phyloP scores from a whole-genome alignment of 179 eudicot genomes.

The Beta macrorhiza region DNA sequence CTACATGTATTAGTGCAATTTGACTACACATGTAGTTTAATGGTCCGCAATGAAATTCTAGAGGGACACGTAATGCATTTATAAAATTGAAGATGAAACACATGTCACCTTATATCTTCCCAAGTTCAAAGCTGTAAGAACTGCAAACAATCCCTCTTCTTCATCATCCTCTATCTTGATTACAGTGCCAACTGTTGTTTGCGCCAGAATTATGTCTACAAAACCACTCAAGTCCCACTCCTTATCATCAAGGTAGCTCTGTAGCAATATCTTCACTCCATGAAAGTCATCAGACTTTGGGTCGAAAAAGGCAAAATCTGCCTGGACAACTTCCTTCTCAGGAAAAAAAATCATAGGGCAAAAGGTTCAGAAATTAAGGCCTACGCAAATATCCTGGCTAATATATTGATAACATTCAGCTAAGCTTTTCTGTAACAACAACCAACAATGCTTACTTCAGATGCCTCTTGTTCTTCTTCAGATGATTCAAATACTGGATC shows the following conservation, averaged over 20 bases:
- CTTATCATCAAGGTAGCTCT: constrained; percentile 63
- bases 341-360: background rate
- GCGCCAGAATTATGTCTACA: constrained; percentile 75
- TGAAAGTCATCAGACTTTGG: constrained; percentile 90
- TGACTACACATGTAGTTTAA: background rate
- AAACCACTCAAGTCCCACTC: constrained; percentile 89
- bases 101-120: constrained; percentile 62
- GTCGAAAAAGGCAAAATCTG: constrained; percentile 72
- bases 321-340: constrained; percentile 41
- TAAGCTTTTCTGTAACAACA: background rate
- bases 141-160: constrained; percentile 69
- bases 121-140: constrained; percentile 70
- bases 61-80: background rate
- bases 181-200: constrained; percentile 86
- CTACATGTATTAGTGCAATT: background rate
- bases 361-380: background rate
- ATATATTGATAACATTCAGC: background rate
- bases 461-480: constrained; percentile 25
- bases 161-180: constrained; percentile 84
- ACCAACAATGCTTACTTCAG: constrained; percentile 30
- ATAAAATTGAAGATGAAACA: background rate
- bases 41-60: background rate
- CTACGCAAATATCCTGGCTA: background rate
- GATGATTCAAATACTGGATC: constrained; percentile 29
- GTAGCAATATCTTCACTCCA: constrained; percentile 76